Evolutionary conservation across 306 rosid genomes (phyloP).

Genomic region (Gleditsia sinensis): DNA sequence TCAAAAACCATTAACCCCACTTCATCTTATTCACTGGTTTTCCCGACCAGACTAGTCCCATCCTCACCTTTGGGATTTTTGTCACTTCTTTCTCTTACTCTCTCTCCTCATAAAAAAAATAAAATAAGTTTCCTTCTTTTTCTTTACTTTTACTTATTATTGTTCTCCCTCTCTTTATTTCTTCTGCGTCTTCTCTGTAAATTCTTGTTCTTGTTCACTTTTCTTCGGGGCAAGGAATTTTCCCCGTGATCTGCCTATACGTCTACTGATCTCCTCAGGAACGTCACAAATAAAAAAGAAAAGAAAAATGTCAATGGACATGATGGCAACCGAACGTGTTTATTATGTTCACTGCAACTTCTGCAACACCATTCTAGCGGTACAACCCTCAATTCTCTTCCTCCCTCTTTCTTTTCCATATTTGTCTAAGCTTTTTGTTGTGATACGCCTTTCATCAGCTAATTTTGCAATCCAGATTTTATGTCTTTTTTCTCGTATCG

Average conservation of each 20-base stretch:
- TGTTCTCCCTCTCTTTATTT: slow-evolving; percentile 20
- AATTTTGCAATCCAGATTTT: slow-evolving; percentile 38
- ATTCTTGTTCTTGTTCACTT: slow-evolving; percentile 39
- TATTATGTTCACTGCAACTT: slow-evolving; percentile 99
- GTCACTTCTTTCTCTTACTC: slow-evolving; percentile 41
- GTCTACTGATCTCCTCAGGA: slow-evolving; percentile 36
- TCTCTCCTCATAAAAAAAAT: slow-evolving; percentile 9
- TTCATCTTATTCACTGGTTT: slow-evolving; percentile 52
- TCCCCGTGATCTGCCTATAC: slow-evolving; percentile 46
- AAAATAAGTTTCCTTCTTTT: not conserved
- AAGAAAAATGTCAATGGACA: slow-evolving; percentile 78
- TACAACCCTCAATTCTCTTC: slow-evolving; percentile 51
- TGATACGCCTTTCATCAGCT: slow-evolving; percentile 45
- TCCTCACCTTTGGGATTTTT: slow-evolving; percentile 67
- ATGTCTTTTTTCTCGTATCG: slow-evolving; percentile 10
- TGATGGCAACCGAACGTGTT: slow-evolving; percentile 94
- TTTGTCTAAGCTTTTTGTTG: slow-evolving; percentile 34
- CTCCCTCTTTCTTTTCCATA: not conserved
- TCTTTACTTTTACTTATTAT: slow-evolving; percentile 23
- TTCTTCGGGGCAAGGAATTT: slow-evolving; percentile 37
- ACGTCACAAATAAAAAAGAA: slow-evolving; percentile 4
- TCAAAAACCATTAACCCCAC: slow-evolving; percentile 48
- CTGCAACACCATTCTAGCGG: slow-evolving; percentile 99
- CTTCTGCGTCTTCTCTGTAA: slow-evolving; percentile 33
- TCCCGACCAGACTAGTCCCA: slow-evolving; percentile 96